A percentile compares a stretch with the other conserved stretches of the same genome.
These are phyloP conservation scores for Fraxinus anomala DNA, from an alignment of 257 asterid species.

Conservation along the genomic window DNA sequence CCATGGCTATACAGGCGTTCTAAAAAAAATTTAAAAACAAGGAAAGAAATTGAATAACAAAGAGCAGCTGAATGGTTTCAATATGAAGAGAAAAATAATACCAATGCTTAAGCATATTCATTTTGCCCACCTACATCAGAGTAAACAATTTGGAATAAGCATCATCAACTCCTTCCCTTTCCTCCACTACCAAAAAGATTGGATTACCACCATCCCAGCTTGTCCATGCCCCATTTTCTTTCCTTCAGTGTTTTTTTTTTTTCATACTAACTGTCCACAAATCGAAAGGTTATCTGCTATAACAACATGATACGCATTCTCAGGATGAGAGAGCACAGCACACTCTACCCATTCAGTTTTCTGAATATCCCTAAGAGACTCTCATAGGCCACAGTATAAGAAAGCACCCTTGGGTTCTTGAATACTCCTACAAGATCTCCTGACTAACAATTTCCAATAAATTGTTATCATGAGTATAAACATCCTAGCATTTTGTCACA, in stretches of 20 bases:
- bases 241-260: not conserved
- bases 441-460: not conserved
- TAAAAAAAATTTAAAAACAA: not conserved
- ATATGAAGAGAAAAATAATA: not conserved
- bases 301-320: not conserved
- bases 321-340: not conserved
- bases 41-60: not conserved
- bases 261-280: not conserved
- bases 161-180: not conserved
- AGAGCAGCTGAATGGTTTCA: not conserved
- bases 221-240: slow-evolving; percentile 4
- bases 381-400: not conserved
- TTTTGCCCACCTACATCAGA: not conserved
- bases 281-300: not conserved
- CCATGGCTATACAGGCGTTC: not conserved
- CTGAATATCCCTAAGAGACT: not conserved
- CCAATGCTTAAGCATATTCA: not conserved
- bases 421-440: not conserved
- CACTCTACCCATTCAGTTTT: not conserved
- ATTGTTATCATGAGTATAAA: not conserved
- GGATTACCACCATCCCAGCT: not conserved
- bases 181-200: not conserved
- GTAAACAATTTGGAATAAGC: not conserved
- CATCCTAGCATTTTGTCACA: not conserved
- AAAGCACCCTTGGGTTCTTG: not conserved